Base-by-base conservation (phyloP, 139 green algal species). In the Tetradesmus obliquus region DNA sequence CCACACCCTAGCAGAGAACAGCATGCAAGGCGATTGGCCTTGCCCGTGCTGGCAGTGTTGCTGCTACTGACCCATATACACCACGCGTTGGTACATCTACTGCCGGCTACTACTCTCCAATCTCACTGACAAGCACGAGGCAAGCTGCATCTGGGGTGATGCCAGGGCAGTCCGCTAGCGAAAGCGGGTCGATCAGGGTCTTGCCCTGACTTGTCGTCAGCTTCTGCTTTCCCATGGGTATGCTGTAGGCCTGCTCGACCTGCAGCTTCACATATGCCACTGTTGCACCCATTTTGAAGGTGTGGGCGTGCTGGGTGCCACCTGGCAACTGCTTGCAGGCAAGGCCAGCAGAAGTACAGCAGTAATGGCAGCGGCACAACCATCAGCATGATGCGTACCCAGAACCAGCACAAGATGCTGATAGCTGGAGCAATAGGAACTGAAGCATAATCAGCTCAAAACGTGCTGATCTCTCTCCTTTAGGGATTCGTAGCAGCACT, bases 251-350 rank as follows among this genome's bases (percentile, higher is more conserved):
- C 71, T 94, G 53, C 79, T 93, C 82, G 69, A 95, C 58, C 3
- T 87, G 17, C 22, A 93, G 80, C 84, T 95, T 95, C 7, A 95
- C 93, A 55, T 93, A 95, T 32, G 93, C 93, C 8, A 95, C 93
- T n/a, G 93, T 95, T 2, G 92, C 84, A 22, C 93, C 93, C 5
- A 90, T 69, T 17, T 94, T 95, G 79, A 95, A 94, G 3, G 24
- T 91, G 76, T 74, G 60, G 9, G 53, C 54, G 20, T 84, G 58
- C 45, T 58, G 55, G 6, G 13, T 71, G 53, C 89, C 89, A 19
- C 89, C 72, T 3, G 89, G 89, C 89, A 92, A 51, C 82, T 92
- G 82, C 45, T 62, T 24, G 22, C 76, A 82, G n/a, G 76, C 76
- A 82, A 55, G 76, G 3, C 3, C 76, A 82, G 76, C n/a, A 53